Evolutionary conservation across 495 filamentous ascomycete species (phyloP), one percentile per base, ranked within the genome.

Genomic region (Saxispiralis lemnorum): DNA sequence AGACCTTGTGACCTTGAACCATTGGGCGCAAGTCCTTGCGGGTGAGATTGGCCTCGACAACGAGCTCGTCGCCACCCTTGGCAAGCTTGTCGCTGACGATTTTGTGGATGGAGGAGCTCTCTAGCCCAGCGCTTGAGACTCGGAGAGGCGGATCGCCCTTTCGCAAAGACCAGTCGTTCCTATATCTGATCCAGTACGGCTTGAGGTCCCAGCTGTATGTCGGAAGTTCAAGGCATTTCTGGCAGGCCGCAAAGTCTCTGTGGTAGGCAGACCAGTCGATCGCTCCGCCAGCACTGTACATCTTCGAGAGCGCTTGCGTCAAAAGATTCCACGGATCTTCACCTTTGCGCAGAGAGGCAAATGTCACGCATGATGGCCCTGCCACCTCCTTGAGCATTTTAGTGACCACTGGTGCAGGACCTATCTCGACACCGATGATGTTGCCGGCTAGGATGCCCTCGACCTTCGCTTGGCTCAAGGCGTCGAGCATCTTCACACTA

Each of bases 141-240:
- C 54, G 45, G 6, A 47, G 48, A 0, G 54, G 49, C 28, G 60
- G 56, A 32, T 65, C 59, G 33, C 66, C 66, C 49, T 70, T 71
- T 9, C 52, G 50, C 17, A 73, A 53, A 24, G 56, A 67, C 58
- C 67, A 73, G 48, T 72, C 63, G 45, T 80, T 75, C 10, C 65
- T 68, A 57, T 86, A 87, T n/a, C 77, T 67, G 16, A 88, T 72
- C 83, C 83, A 89, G 59, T 86, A 84, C 47, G 81, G 75, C 66
- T 86, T 86, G 30, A 76, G 59, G 45, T 88, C 79, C 64, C 78
- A 93, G 10, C 71, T 72, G 54, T 93, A 93, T 2, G 71, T 60
- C n/a, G 84, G 84, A 2, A 89, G 68, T 13, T 71, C 61, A 1
- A 89, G 60, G 11, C 86, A 66, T 28, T 71, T 66, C 32, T 75